A percentile compares a stretch with the other conserved stretches of the same genome.
phyloP scores from a whole-genome alignment of 176 grass and related monocot genomes.

The Zizania latifolia region DNA sequence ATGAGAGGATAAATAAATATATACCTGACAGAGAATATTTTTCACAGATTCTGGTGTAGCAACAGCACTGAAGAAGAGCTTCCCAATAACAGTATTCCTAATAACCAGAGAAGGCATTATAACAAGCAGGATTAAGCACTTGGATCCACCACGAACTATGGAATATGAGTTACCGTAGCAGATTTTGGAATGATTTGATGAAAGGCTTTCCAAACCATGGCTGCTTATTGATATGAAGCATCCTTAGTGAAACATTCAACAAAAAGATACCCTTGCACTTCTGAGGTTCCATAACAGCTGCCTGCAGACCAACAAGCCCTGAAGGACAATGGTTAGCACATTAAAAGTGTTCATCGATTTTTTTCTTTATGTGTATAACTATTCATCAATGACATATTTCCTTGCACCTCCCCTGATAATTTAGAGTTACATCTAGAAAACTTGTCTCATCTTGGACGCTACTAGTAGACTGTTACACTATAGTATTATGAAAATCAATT shows the following conservation, averaged over 20 bases:
- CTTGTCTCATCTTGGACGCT: neutral
- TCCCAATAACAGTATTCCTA: conserved; percentile 84
- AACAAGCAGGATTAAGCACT: neutral
- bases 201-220: conserved; percentile 94
- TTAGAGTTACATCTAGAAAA: neutral
- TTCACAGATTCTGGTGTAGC: conserved; percentile 87
- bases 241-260: conserved; percentile 86
- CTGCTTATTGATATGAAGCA: conserved; percentile 97
- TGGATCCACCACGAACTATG: neutral
- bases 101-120: conserved; percentile 27
- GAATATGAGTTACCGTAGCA: conserved; percentile 56
- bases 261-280: conserved; percentile 75
- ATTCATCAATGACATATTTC: neutral
- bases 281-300: conserved; percentile 62
- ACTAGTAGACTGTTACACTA: neutral
- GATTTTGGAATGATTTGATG: conserved; percentile 81
- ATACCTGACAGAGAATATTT: conserved; percentile 90
- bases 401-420: neutral
- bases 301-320: conserved; percentile 90
- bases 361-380: neutral
- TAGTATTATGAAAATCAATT: neutral
- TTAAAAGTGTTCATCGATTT: neutral
- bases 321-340: conserved; percentile 30
- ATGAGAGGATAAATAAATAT: neutral
- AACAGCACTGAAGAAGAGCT: conserved; percentile 83